A percentile compares a stretch with the other conserved stretches of the same genome.
phyloP scores from a whole-genome alignment of 1,284 basidiomycete species.

The Marasmius tenuissimus region DNA sequence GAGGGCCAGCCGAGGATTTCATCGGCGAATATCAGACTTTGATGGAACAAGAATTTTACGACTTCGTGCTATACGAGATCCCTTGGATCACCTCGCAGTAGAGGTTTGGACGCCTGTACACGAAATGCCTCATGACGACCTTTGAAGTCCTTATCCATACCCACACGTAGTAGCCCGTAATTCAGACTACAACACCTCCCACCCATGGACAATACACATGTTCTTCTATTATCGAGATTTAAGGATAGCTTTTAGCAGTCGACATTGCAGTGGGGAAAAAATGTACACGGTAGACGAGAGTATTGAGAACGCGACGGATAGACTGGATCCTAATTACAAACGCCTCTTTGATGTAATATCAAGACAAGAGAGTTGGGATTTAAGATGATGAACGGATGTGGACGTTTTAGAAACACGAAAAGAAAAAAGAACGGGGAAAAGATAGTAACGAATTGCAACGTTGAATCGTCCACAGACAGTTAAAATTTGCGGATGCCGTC shows the following conservation, averaged over 20 bases:
- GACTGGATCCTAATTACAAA: conserved; percentile 8
- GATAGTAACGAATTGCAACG: conserved; percentile 1
- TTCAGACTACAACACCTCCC: background rate
- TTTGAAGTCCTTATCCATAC: background rate
- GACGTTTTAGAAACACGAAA: background rate
- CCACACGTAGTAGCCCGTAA: background rate
- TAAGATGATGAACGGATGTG: background rate
- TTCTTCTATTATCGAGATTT: conserved; percentile 13
- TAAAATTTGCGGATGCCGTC: conserved; percentile 6
- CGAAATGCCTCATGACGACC: conserved; percentile 6
- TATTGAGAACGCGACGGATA: conserved; percentile 10
- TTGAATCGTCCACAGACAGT: background rate
- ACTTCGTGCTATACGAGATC: conserved; percentile 88
- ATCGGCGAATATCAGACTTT: conserved; percentile 87
- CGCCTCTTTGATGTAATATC: conserved; percentile 4
- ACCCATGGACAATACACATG: background rate
- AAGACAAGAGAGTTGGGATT: conserved; percentile 8
- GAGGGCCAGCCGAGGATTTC: conserved; percentile 57
- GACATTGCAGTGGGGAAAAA: background rate
- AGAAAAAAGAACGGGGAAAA: background rate
- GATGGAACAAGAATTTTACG: conserved; percentile 92
- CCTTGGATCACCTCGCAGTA: conserved; percentile 70
- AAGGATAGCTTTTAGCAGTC: conserved; percentile 5
- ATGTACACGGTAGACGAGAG: conserved; percentile 11
- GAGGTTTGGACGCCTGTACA: conserved; percentile 20